Base-by-base conservation (phyloP, 768 basidiomycete genomes). In the Mrakia gelida region DNA sequence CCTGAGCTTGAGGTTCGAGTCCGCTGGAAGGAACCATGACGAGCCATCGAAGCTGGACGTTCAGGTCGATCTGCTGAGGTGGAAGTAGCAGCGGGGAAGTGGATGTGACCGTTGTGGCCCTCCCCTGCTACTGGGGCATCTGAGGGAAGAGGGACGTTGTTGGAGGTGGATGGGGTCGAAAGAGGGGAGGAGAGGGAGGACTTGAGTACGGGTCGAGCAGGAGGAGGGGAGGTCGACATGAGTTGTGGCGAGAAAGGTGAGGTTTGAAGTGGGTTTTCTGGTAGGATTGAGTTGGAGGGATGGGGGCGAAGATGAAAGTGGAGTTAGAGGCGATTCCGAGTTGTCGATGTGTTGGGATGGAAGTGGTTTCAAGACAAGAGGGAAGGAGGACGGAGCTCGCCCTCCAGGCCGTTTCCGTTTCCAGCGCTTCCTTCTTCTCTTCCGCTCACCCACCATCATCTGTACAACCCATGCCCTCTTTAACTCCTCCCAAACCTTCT, bases 401-500 rank as follows among this genome's bases (percentile, higher is more conserved):
- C 7, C 18, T 38, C 63, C 30, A 18, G 30, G 9, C 21, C 38
- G 5, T 68, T 41, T 38, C 21, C 65, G 38, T 38, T 16, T 34
- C n/a, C n/a, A n/a, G n/a, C n/a, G n/a, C n/a, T n/a, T n/a, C 34
- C 32, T 6, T 41, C 65, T 23, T 23, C 23, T 18, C 67, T 26
- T 16, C 67, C 21, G 32, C 16, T 21, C 23, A 32, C 63, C 30
- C 63, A 18, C 30, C 13, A 38, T 30, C 34, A 28, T 23, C 63
- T 21, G 7, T 21, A 32, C 63, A 4, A 8, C 68, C 38, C 9
- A 79, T 79, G 78, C 23, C 78, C 11, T 41, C 78, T 7, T 32
- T 75, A 16, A 62, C 34, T 59, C 78, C 78, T 13, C 78, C 78
- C n/a, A 52, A 70, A 8, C 78, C 78, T 2, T 41, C 73, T 8